Base-by-base conservation (phyloP, 148 eudicot species). In the Spergularia marina region DNA sequence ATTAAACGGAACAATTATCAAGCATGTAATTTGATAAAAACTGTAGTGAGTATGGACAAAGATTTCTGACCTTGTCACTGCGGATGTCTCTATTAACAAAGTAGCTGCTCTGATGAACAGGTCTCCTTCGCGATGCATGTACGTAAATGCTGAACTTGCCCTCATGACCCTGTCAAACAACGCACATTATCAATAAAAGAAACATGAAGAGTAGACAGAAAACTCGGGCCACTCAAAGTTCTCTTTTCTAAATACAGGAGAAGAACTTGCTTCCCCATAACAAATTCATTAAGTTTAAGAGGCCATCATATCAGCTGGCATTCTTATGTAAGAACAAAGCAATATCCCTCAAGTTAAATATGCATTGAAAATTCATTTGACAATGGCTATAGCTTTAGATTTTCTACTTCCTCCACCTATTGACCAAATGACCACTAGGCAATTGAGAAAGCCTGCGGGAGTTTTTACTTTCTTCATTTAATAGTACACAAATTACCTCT, bases 121-220 rank as follows among this genome's bases (percentile, higher is more conserved):
- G 89, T 66, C 80, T 88, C 49, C 81, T 83, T 71, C 74, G 86
- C 70, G 97, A 92, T 81, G 91, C 93, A 79, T 92, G 97, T 71
- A 92, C 90, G 74, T 90, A 90, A 67, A 92, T 84, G 68, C 93
- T 84, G 79, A 90, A 92, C 81, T 82, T 90, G 71, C 90, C 97
- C 70, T 92, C 97, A 67, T 92, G 89, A 23, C 97, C 97, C 97
- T 92, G 93, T 53, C 83, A 85, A 72, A 82, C 63, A 59, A 83
- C 16, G 13, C 40, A 41, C 15, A 65, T 79, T 68, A 60, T 23
- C 49, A 78, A 61, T 23, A 6, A 55, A 17, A 73, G 12, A 30
- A 16, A 49, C 60, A 49, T 13, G 53, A 44, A 44, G 36, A 44
- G 36, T 30, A 73, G 1, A 25, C 25, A 58, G 58, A 10, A 34